Conservation (phyloP, 1,284 basidiomycete species). For the Sanguinoderma infundibulare region DNA sequence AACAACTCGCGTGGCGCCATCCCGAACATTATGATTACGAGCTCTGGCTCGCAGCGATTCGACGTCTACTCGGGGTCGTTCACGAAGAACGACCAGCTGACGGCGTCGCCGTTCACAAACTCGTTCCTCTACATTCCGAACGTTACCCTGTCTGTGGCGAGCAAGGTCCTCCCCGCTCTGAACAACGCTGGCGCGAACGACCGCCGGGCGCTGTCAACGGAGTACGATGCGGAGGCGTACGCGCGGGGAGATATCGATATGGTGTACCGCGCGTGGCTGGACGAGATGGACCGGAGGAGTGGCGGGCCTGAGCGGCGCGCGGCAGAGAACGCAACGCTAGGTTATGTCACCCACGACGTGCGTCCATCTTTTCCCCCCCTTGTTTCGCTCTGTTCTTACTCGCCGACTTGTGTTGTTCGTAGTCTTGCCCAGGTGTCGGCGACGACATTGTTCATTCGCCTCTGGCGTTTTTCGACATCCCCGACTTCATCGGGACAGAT, state of each 20-base stretch:
- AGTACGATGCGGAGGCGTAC: constrained; percentile 44
- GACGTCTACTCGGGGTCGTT: constrained; percentile 74
- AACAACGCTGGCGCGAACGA: constrained; percentile 40
- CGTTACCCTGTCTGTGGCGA: constrained; percentile 53
- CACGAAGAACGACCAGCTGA: constrained; percentile 81
- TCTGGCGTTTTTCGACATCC: constrained; percentile 48
- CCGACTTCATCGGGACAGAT: constrained; percentile 64
- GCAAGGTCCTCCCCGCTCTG: constrained; percentile 55
- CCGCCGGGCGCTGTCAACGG: constrained; percentile 15
- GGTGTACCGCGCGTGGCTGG: constrained; percentile 57
- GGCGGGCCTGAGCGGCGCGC: constrained; percentile 38
- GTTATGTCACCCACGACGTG: constrained; percentile 78
- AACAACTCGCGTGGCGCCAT: constrained; percentile 64
- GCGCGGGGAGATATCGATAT: constrained; percentile 54
- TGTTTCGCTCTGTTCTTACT: neutral
- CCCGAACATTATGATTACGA: constrained; percentile 73
- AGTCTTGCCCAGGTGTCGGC: constrained; percentile 73
- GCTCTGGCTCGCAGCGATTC: constrained; percentile 79
- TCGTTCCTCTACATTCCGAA: constrained; percentile 62
- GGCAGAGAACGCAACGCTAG: constrained; percentile 57
- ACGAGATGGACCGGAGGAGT: constrained; percentile 52
- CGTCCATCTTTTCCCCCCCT: constrained; percentile 33
- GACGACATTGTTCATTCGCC: constrained; percentile 69
- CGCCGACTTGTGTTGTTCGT: neutral
- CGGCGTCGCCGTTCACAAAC: constrained; percentile 68